Base-by-base conservation (phyloP, 176 grass and related monocot species). In the Urochloa ruziziensis region DNA sequence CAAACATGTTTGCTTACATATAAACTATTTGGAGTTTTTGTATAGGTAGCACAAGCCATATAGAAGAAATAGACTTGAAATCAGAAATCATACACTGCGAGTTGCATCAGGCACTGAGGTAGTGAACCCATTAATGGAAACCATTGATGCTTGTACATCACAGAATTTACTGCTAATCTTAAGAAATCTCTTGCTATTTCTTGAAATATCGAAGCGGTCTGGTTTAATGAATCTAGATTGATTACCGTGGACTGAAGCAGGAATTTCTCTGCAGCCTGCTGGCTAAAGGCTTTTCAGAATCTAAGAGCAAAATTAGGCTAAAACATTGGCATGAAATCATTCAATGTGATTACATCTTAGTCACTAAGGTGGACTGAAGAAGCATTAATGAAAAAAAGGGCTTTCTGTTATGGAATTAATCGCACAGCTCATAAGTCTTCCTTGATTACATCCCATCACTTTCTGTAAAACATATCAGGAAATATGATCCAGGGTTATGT, bases 121-220 rank as follows among this genome's bases (percentile, higher is more conserved):
- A 52, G 17, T 6, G 17, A 6, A 19, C 17, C 17, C 17, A 52
- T 19, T 52, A 18, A 19, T 52, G 49, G 25, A 39, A 17, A 78
- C 16, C 32, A 70, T n/a, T 80, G 25, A 21, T 79, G 23, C 15
- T 36, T 71, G 21, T 16, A 33, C 32, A 49, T 53, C 63, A 62
- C 23, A 63, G 11, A 80, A 74, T 56, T 35, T 2, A 28, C 16
- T 80, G 42, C 27, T 43, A 39, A 44, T 29, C 67, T 39, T 34
- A 62, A 62, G 43, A 63, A 28, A 52, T 18, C n/a, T 9, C 13
- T 74, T 83, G 57, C 23, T 82, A 59, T 35, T 72, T 25, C 7
- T 24, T 54, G 9, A 53, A 73, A n/a, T 27, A 66, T 85, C 18
- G 63, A 69, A 46, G 67, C 21, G 2, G 30, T 86, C 59, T 73